Percentiles rank a stretch among this genome's conserved stretches.
Conservation (phyloP, 352 stramenopile species). For the Globisporangium spinosum region DNA sequence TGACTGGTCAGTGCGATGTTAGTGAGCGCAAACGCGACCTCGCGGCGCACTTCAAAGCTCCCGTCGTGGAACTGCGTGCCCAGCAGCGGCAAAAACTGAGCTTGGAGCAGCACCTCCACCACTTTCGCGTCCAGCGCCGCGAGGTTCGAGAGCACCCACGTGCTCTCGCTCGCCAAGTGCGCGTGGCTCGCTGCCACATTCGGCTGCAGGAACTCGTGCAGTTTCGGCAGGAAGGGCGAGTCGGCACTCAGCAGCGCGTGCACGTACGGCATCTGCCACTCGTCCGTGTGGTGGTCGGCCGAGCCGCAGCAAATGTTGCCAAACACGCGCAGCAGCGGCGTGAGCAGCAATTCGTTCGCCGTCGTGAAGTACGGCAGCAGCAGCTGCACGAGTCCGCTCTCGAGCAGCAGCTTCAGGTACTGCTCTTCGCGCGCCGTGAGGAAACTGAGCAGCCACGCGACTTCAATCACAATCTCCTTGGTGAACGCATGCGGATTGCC, state of each 20-base stretch:
- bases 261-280: slow-evolving; percentile 66
- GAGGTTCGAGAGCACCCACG: slow-evolving; percentile 80
- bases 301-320: slow-evolving; percentile 77
- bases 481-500: slow-evolving; percentile 29
- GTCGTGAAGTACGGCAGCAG: slow-evolving; percentile 61
- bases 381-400: slow-evolving; percentile 45
- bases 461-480: slow-evolving; percentile 64
- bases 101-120: slow-evolving; percentile 52
- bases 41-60: slow-evolving; percentile 63
- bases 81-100: slow-evolving; percentile 53
- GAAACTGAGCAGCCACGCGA: slow-evolving; percentile 85
- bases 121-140: slow-evolving; percentile 49
- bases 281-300: slow-evolving; percentile 65
- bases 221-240: slow-evolving; percentile 54
- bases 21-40: slow-evolving; percentile 68
- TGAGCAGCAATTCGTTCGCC: slow-evolving; percentile 60
- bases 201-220: slow-evolving; percentile 52
- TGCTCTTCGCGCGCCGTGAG: slow-evolving; percentile 79
- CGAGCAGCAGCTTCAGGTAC: slow-evolving; percentile 61
- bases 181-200: slow-evolving; percentile 26
- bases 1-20: slow-evolving; percentile 70
- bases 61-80: slow-evolving; percentile 52
- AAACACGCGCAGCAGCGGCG: slow-evolving; percentile 71
- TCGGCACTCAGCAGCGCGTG: slow-evolving; percentile 39
- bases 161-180: slow-evolving; percentile 54